phyloP scores from a whole-genome alignment of 2,329 filamentous ascomycete species.

The Paraphoma sp. region DNA sequence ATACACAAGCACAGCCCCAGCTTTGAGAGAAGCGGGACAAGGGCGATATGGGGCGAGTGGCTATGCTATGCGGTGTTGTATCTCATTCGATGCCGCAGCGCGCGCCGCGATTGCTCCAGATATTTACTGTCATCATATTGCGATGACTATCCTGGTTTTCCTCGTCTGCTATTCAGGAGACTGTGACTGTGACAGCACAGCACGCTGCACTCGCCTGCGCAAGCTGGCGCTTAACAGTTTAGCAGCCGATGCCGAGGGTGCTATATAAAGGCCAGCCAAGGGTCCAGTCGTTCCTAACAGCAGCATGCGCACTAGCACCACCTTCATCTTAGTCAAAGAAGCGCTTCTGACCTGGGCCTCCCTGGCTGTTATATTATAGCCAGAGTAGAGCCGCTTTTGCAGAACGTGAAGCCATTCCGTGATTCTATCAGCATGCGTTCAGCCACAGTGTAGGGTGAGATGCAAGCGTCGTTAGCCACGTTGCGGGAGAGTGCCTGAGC shows the following conservation, averaged over 20 bases:
- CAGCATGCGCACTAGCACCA: constrained; percentile 10
- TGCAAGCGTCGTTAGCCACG: constrained; percentile 15
- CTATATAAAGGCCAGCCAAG: constrained; percentile 39
- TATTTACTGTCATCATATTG: constrained; percentile 7
- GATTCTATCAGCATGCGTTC: background rate
- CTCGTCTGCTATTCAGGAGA: constrained; percentile 9
- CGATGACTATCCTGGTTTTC: background rate
- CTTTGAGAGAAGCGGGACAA: constrained; percentile 27
- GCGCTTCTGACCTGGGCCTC: too few relatives aligned
- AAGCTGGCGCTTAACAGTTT: constrained; percentile 38
- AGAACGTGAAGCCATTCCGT: background rate
- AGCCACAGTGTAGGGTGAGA: constrained; percentile 11
- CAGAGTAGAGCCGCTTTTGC: too few relatives aligned
- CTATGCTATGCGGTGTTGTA: constrained; percentile 25
- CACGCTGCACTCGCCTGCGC: constrained; percentile 19
- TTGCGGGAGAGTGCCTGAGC: constrained; percentile 9
- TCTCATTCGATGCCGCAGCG: constrained; percentile 11
- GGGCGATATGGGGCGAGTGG: constrained; percentile 27
- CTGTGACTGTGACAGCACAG: constrained; percentile 10
- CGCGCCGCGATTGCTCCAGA: constrained; percentile 3
- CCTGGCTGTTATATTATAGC: too few relatives aligned
- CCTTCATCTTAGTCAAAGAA: background rate
- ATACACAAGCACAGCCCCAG: constrained; percentile 46
- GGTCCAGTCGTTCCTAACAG: constrained; percentile 11
- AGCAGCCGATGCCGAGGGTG: constrained; percentile 27